Percentiles rank a stretch among this genome's conserved stretches.
Evolutionary conservation across 2,329 filamentous ascomycete genomes (phyloP).

Genomic region (Plenodomus tracheiphilus): DNA sequence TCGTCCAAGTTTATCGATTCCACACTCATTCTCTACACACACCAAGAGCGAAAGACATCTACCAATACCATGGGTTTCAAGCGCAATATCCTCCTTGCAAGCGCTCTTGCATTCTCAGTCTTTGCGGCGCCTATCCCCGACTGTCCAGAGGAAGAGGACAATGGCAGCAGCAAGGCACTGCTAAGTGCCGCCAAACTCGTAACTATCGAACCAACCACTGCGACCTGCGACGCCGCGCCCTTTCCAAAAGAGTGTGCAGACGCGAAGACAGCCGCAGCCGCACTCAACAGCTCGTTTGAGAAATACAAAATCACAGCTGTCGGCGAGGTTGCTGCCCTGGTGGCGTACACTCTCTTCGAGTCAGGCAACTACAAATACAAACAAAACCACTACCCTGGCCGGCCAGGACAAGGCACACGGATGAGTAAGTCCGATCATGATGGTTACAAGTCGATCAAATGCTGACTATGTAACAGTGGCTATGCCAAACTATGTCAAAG

Average conservation of each 20-base stretch:
- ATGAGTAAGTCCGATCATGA: slow-evolving; percentile 47
- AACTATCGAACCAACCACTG: slow-evolving; percentile 61
- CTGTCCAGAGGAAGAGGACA: slow-evolving; percentile 4
- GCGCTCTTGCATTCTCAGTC: slow-evolving; percentile 46
- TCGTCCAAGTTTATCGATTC: neutral
- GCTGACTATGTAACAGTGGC: slow-evolving; percentile 50
- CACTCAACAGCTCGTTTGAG: slow-evolving; percentile 60
- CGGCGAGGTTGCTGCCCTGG: slow-evolving; percentile 68
- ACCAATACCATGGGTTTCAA: slow-evolving; percentile 27
- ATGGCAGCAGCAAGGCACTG: slow-evolving; percentile 1
- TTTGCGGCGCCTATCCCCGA: slow-evolving; percentile 23
- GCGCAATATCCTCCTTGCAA: slow-evolving; percentile 21
- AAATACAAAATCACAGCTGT: slow-evolving; percentile 59
- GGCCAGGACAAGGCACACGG: slow-evolving; percentile 71
- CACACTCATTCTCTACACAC: neutral
- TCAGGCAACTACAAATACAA: slow-evolving; percentile 71
- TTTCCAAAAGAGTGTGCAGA: slow-evolving; percentile 60
- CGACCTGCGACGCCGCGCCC: slow-evolving; percentile 54
- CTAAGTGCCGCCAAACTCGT: slow-evolving; percentile 45
- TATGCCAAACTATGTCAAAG: slow-evolving; percentile 56
- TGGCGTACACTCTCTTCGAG: slow-evolving; percentile 74
- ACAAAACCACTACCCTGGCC: slow-evolving; percentile 62
- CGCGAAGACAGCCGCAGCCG: slow-evolving; percentile 62
- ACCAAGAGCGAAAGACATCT: neutral
- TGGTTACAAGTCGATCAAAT: neutral